Percentiles rank a stretch among this genome's conserved stretches.
Evolutionary conservation across 2,329 filamentous ascomycete species (phyloP).

Genomic region (Scedosporium apiospermum): DNA sequence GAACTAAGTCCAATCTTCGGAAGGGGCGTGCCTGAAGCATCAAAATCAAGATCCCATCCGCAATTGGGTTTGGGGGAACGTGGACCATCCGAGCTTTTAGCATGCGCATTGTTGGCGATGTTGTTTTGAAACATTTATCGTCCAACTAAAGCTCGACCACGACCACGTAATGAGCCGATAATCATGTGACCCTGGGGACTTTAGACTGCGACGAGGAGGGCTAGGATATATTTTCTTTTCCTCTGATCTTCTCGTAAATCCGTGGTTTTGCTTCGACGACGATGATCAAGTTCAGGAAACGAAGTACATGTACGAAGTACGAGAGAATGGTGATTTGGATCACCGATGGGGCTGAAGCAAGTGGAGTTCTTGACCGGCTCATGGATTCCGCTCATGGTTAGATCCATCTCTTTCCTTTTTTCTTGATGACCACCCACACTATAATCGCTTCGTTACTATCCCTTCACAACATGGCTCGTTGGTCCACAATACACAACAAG

Average conservation of each 20-base stretch:
- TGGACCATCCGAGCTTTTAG: background rate
- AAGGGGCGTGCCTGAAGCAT: background rate
- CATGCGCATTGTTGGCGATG: background rate
- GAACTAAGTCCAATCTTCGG: background rate
- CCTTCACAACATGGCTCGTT: background rate
- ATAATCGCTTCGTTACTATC: background rate
- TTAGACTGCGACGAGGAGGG: too few relatives aligned
- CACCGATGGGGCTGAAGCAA: too few relatives aligned
- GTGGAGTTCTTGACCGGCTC: background rate
- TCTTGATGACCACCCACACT: background rate
- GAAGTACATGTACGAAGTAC: too few relatives aligned
- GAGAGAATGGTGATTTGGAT: too few relatives aligned
- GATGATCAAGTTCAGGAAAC: too few relatives aligned
- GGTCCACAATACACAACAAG: background rate
- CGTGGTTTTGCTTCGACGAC: too few relatives aligned
- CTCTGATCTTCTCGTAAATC: too few relatives aligned
- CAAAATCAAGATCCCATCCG: background rate
- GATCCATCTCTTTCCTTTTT: background rate
- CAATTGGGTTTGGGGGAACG: background rate
- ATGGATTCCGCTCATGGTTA: background rate
- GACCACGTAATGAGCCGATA: background rate
- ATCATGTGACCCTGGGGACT: background rate
- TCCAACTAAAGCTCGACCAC: background rate
- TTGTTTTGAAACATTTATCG: background rate
- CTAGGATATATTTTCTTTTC: background rate